These are phyloP conservation scores for Podila epigama DNA, from an alignment of 192 early-diverging fungal species.

Conservation along the genomic window DNA sequence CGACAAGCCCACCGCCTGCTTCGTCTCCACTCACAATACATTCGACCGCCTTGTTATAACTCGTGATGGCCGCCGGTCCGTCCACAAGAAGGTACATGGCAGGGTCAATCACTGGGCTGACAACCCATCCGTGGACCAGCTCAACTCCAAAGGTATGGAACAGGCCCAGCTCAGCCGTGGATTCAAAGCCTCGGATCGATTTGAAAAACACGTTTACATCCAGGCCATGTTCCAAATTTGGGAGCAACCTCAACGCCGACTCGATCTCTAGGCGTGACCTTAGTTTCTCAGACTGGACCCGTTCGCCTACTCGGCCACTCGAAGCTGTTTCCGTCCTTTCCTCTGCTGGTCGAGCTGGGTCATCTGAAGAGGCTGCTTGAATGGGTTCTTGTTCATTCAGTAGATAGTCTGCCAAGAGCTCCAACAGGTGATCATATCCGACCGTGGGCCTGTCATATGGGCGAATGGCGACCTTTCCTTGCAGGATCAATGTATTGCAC, in stretches of 20 bases:
- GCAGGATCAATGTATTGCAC: slow-evolving; percentile 82
- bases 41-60: slow-evolving; percentile 86
- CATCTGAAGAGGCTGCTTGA: neutral
- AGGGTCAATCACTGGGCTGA: slow-evolving; percentile 65
- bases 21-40: slow-evolving; percentile 73
- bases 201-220: slow-evolving; percentile 91
- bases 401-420: slow-evolving; percentile 78
- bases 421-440: slow-evolving; percentile 73
- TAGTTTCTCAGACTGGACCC: slow-evolving; percentile 32
- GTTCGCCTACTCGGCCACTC: slow-evolving; percentile 10
- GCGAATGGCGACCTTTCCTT: slow-evolving; percentile 67
- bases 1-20: slow-evolving; percentile 46
- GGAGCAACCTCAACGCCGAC: slow-evolving; percentile 63
- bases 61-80: slow-evolving; percentile 44
- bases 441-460: slow-evolving; percentile 60
- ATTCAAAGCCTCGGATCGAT: slow-evolving; percentile 78
- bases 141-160: slow-evolving; percentile 84
- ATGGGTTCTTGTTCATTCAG: slow-evolving; percentile 50
- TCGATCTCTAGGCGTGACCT: slow-evolving; percentile 60
- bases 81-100: slow-evolving; percentile 63
- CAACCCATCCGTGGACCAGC: slow-evolving; percentile 92
- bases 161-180: slow-evolving; percentile 65
- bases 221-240: slow-evolving; percentile 64
- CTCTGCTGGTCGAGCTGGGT: too few relatives aligned
- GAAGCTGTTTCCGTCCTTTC: too few relatives aligned